Evolutionary conservation across 805 yeast species (phyloP).

Genomic region (Scheffersomyces lignosus): DNA sequence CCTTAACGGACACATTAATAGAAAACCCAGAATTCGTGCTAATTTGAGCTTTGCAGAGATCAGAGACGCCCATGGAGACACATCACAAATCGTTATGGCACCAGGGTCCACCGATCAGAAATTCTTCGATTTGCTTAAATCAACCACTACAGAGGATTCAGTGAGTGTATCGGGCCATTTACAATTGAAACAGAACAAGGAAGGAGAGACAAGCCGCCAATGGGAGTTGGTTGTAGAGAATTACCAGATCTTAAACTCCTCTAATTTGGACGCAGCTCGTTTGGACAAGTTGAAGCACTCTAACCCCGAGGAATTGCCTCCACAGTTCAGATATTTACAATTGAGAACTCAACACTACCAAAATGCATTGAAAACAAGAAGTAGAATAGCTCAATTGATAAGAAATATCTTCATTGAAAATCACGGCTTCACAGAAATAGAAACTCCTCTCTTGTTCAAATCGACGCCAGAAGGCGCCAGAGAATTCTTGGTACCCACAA

Average conservation of each 20-base stretch:
- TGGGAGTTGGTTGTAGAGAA: slow-evolving; percentile 62
- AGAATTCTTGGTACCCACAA: slow-evolving; percentile 91
- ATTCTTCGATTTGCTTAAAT: slow-evolving; percentile 38
- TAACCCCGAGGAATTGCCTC: slow-evolving; percentile 61
- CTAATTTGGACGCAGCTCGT: slow-evolving; percentile 67
- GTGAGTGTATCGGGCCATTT: slow-evolving; percentile 63
- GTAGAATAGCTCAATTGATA: slow-evolving; percentile 50
- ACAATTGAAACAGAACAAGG: slow-evolving; percentile 29
- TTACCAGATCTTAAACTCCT: slow-evolving; percentile 58
- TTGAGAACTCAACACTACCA: slow-evolving; percentile 63
- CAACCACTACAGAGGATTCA: slow-evolving; percentile 71
- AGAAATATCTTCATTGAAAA: slow-evolving; percentile 39
- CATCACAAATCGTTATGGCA: slow-evolving; percentile 48
- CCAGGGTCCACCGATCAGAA: slow-evolving; percentile 44
- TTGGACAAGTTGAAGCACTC: slow-evolving; percentile 57
- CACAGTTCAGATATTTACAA: slow-evolving; percentile 79
- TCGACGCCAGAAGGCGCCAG: slow-evolving; percentile 98
- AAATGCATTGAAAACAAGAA: slow-evolving; percentile 53
- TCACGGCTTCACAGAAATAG: slow-evolving; percentile 72
- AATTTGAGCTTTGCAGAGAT: slow-evolving; percentile 71
- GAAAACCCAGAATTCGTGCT: slow-evolving; percentile 69
- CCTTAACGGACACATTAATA: slow-evolving; percentile 82
- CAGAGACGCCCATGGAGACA: slow-evolving; percentile 71
- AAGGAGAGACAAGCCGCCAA: slow-evolving; percentile 18
- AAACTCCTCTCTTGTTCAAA: slow-evolving; percentile 90